Evolutionary conservation across 2,329 filamentous ascomycete species (phyloP).

Genomic region (Nakataea oryzae): DNA sequence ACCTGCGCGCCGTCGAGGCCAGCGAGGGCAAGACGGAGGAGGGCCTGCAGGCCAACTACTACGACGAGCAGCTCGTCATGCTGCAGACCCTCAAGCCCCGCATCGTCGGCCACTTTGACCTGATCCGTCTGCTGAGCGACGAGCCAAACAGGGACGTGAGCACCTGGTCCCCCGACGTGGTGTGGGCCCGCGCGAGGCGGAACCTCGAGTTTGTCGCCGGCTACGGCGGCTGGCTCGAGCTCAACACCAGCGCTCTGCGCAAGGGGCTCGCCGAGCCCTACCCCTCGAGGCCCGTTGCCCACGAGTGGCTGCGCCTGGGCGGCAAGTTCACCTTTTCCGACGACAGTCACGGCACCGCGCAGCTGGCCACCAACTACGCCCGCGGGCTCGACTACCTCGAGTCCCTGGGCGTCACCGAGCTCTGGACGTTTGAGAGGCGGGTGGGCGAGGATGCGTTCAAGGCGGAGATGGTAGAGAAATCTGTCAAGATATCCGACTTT

Average conservation of each 20-base stretch:
- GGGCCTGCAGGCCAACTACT: slow-evolving; percentile 71
- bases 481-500: slow-evolving; percentile 11
- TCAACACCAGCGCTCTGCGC: slow-evolving; percentile 77
- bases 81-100: slow-evolving; percentile 58
- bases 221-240: slow-evolving; percentile 77
- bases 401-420: slow-evolving; percentile 49
- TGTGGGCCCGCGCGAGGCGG: slow-evolving; percentile 65
- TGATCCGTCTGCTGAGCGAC: slow-evolving; percentile 71
- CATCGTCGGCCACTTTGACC: slow-evolving; percentile 88
- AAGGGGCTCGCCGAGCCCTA: slow-evolving; percentile 92
- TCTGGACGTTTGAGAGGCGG: slow-evolving; percentile 44
- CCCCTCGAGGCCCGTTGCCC: slow-evolving; percentile 66
- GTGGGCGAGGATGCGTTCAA: slow-evolving; percentile 16
- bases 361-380: slow-evolving; percentile 77
- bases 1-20: slow-evolving; percentile 44
- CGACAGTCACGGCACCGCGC: slow-evolving; percentile 82
- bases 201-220: slow-evolving; percentile 62
- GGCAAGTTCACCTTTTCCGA: slow-evolving; percentile 87
- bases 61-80: slow-evolving; percentile 81
- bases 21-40: slow-evolving; percentile 45
- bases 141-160: slow-evolving; percentile 53
- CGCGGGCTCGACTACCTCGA: slow-evolving; percentile 62
- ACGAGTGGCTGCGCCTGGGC: slow-evolving; percentile 63
- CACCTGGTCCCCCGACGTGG: slow-evolving; percentile 22
- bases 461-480: slow-evolving; percentile 27